phyloP scores from a whole-genome alignment of 345 rosid species.

The Eucalyptus cloeziana region DNA sequence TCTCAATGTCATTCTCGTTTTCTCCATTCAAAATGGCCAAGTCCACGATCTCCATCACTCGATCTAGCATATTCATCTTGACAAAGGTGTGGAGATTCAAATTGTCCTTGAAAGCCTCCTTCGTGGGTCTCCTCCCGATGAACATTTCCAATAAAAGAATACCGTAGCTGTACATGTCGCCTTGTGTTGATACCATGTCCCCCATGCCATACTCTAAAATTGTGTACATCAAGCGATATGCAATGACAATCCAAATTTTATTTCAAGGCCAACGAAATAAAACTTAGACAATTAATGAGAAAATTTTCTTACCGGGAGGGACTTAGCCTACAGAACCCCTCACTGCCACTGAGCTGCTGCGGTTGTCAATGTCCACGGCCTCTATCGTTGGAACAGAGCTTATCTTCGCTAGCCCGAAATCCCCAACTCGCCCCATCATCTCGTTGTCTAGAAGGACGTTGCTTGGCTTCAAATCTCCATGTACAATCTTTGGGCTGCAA shows the following conservation, averaged over 20 bases:
- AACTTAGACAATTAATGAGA: neutral
- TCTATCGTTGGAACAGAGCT: neutral
- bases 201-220: slow-evolving; percentile 17
- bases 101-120: slow-evolving; percentile 4
- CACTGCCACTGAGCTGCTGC: fast-evolving
- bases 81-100: slow-evolving; percentile 1
- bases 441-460: neutral
- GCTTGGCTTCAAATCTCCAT: neutral
- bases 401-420: neutral
- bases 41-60: neutral
- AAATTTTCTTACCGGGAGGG: neutral
- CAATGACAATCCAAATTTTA: neutral
- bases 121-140: slow-evolving; percentile 3
- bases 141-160: slow-evolving; percentile 16
- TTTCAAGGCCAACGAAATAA: neutral
- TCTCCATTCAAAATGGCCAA: neutral
- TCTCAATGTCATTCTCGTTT: neutral
- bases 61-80: neutral
- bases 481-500: neutral
- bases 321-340: neutral
- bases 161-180: slow-evolving; percentile 15
- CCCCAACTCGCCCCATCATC: neutral
- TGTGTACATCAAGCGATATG: neutral
- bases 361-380: neutral
- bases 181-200: neutral